Evolutionary conservation across 106 monocot species (phyloP), one percentile per base, ranked within the genome.

Genomic region (Platanthera guangdongensis): DNA sequence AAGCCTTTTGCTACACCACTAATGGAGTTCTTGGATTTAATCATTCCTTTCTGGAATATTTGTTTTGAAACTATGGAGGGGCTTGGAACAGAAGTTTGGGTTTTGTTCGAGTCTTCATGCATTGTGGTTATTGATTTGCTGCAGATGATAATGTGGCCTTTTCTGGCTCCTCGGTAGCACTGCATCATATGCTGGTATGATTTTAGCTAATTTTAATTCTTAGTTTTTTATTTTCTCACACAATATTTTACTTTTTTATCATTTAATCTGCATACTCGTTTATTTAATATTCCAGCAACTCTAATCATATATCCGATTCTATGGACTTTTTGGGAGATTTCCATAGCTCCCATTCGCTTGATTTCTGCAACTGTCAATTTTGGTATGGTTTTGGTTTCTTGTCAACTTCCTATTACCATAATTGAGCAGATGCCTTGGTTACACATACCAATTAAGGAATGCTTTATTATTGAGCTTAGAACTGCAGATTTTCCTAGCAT

Each of bases 61-160:
- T 90, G 80, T 78, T 60, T 84, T 72, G 87, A 96, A 57, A 75
- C 80, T 52, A 77, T 86, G 48, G 92, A 83, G 32, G 54, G 70
- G 47, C 47, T 92, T 71, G 79, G 78, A 81, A 86, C 88, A 7
- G 54, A 90, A 7, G 21, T 90, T 57, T 85, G 80, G 81, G 55
- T 79, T 54, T 47, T 87, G 63, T 47, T 92, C 74, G 90, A 79
- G 71, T 86, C 82, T 80, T 78, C 83, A n/a, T 92, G 69, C 78
- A 78, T 74, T 30, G n/a, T 87, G 15, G 54, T 87, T 30, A 14
- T 72, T 52, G 72, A 68, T 52, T 57, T 83, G 54, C 59, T 88
- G 65, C 75, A 99, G 70, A 76, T 94, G 55, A 67, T 99, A 10
- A 3, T 94, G 15, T 94, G 92, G 94, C 99, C 99, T 64, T n/a